These are phyloP conservation scores for Globisporangium okanoganense DNA, from an alignment of 352 stramenopile species.

Conservation along the genomic window DNA sequence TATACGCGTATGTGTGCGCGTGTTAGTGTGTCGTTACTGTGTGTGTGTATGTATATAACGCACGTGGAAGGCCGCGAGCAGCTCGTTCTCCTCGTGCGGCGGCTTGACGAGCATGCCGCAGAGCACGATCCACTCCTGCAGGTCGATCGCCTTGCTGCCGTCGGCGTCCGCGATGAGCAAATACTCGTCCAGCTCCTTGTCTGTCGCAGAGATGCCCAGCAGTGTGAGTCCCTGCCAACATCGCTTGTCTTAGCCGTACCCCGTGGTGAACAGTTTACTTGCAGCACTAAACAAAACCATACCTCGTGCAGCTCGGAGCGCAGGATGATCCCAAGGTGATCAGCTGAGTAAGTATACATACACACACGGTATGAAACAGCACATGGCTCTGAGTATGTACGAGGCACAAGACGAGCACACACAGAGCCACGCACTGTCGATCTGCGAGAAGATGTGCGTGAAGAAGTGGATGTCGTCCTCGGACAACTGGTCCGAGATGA, in stretches of 20 bases:
- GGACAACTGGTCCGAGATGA: conserved; percentile 54
- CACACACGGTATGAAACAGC: background rate
- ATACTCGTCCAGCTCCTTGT: conserved; percentile 69
- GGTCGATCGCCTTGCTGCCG: conserved; percentile 61
- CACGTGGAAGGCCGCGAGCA: conserved; percentile 56
- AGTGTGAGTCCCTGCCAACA: conserved; percentile 38
- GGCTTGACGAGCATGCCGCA: conserved; percentile 57
- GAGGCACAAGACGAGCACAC: background rate
- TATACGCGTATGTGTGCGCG: background rate
- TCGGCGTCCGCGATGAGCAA: conserved; percentile 59
- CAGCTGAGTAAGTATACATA: conserved; percentile 22
- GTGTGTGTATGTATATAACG: conserved; percentile 5
- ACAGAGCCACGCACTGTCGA: conserved; percentile 38
- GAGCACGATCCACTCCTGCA: conserved; percentile 67
- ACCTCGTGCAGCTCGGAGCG: conserved; percentile 63
- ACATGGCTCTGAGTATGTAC: background rate
- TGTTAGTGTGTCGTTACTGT: background rate
- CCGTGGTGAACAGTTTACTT: background rate
- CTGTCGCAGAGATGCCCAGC: conserved; percentile 48
- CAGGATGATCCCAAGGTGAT: conserved; percentile 61
- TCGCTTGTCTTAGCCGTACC: background rate
- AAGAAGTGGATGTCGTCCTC: conserved; percentile 59
- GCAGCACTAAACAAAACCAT: background rate
- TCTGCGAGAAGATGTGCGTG: conserved; percentile 65
- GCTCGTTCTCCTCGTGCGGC: conserved; percentile 42